Conservation (phyloP, 2,329 filamentous ascomycete species). For the Talaromyces sp. region DNA sequence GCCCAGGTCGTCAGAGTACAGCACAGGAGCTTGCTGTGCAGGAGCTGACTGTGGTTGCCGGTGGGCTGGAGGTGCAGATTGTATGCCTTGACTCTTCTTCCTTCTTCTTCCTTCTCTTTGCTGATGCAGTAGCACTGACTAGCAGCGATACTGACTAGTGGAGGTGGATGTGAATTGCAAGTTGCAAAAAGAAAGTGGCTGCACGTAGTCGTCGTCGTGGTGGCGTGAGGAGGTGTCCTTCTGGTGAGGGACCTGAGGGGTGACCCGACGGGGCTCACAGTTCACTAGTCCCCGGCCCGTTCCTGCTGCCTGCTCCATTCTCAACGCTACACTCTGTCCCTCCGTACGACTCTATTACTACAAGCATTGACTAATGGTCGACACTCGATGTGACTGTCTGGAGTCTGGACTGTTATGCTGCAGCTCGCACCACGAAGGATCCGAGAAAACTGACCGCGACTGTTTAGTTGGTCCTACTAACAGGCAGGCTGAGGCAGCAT, state of each 20-base stretch:
- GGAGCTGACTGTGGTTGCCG: neutral
- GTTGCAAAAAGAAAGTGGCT: neutral
- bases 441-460: neutral
- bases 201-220: neutral
- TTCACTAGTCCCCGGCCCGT: neutral
- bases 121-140: neutral
- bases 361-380: neutral
- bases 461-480: too few relatives aligned
- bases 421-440: neutral
- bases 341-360: neutral
- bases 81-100: neutral
- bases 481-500: too few relatives aligned
- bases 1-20: neutral
- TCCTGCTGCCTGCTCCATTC: neutral
- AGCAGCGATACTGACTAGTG: neutral
- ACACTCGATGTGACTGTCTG: neutral
- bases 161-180: neutral
- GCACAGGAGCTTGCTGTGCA: neutral
- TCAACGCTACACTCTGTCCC: neutral
- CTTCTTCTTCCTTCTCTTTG: neutral
- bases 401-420: too few relatives aligned
- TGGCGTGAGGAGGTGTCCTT: neutral
- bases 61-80: neutral
- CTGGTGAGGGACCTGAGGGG: too few relatives aligned
- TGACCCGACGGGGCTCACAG: neutral